Conservation (phyloP, 495 filamentous ascomycete species). For the Daldinia loculata region DNA sequence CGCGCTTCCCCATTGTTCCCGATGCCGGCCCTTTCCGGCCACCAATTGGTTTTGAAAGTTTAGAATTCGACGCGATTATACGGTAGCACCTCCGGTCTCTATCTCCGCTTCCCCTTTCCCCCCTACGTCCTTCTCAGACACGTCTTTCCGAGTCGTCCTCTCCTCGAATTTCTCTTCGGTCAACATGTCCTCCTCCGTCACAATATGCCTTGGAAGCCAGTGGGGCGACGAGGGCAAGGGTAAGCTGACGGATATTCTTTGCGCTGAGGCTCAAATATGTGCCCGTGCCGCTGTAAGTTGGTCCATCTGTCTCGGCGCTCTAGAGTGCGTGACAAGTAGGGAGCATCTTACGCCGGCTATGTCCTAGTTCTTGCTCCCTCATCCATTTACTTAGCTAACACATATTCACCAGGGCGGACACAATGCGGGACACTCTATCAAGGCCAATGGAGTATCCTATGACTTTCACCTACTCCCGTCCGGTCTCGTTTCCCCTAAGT, state of each 20-base stretch:
- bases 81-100: not conserved
- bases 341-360: not conserved
- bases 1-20: not conserved
- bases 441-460: constrained; percentile 2
- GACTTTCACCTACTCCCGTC: constrained; percentile 7
- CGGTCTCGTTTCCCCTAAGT: not conserved
- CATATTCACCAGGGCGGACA: not conserved
- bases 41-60: not conserved
- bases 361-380: not conserved
- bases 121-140: not conserved
- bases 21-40: not conserved
- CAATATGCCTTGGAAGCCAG: constrained; percentile 4
- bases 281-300: constrained; percentile 11
- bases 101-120: not conserved
- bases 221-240: constrained; percentile 9
- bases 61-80: not conserved
- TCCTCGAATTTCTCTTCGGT: not conserved
- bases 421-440: constrained; percentile 1
- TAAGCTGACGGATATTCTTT: constrained; percentile 9
- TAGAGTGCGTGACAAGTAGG: not conserved
- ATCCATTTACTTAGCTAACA: not conserved
- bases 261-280: constrained; percentile 4
- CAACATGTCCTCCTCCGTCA: constrained; percentile 3
- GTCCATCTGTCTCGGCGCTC: constrained; percentile 2
- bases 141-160: not conserved